A percentile compares a stretch with the other conserved stretches of the same genome.
These are phyloP conservation scores for Ophiocordyceps camponoti-floridani DNA, from an alignment of 2,329 filamentous ascomycete genomes.

Conservation along the genomic window DNA sequence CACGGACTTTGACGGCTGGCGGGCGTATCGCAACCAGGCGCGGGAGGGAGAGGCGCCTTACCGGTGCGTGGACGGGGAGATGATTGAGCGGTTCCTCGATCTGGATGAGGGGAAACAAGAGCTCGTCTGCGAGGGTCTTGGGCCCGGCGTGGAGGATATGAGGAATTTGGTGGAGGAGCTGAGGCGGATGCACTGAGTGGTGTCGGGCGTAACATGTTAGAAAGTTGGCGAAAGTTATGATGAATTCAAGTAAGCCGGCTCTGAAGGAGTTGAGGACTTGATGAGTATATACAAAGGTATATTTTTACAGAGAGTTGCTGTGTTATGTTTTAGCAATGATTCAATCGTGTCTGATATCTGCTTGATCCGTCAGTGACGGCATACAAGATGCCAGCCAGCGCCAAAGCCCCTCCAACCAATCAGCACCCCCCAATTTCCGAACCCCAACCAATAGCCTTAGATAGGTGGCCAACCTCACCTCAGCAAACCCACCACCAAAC, in stretches of 20 bases:
- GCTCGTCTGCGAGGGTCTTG: slow-evolving; percentile 34
- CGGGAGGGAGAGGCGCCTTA: slow-evolving; percentile 61
- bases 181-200: slow-evolving; percentile 38
- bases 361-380: too few species aligned
- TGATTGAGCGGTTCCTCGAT: slow-evolving; percentile 73
- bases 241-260: too few species aligned
- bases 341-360: too few species aligned
- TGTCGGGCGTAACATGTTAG: neutral
- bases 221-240: too few species aligned
- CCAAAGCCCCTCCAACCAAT: slow-evolving; percentile 19
- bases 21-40: slow-evolving; percentile 63
- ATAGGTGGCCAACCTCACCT: slow-evolving; percentile 28
- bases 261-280: too few species aligned
- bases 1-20: slow-evolving; percentile 60
- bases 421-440: slow-evolving; percentile 26
- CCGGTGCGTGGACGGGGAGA: slow-evolving; percentile 81
- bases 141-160: slow-evolving; percentile 43
- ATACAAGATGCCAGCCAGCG: too few species aligned
- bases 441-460: slow-evolving; percentile 15
- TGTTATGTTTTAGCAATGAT: too few species aligned
- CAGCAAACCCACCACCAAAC: slow-evolving; percentile 15
- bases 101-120: slow-evolving; percentile 40
- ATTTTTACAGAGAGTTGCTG: too few species aligned
- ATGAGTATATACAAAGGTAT: too few species aligned
- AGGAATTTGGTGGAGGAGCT: slow-evolving; percentile 44